Percentiles rank a stretch among this genome's conserved stretches.
Evolutionary conservation across 2,329 filamentous ascomycete genomes (phyloP).

Genomic region (Lachnellula subtilissima): DNA sequence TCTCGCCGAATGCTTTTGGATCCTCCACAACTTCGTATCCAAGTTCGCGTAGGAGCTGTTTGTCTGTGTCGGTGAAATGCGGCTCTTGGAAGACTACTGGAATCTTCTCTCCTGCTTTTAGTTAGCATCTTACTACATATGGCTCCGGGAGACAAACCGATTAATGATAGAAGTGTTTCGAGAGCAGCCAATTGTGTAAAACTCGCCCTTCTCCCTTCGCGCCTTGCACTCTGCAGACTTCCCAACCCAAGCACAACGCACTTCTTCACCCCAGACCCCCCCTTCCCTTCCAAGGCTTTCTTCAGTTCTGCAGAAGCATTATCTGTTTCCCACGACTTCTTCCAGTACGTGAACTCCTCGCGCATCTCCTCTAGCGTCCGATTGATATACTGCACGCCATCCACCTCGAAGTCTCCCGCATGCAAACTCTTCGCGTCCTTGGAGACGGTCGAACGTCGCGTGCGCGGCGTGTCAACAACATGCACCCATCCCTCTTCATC

Average conservation of each 20-base stretch:
- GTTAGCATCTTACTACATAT: not conserved
- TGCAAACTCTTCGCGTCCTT: slow-evolving; percentile 13
- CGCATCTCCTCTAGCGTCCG: slow-evolving; percentile 26
- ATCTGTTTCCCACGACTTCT: slow-evolving; percentile 26
- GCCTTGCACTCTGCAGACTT: slow-evolving; percentile 27
- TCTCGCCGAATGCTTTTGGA: slow-evolving; percentile 26
- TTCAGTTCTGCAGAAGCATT: slow-evolving; percentile 18
- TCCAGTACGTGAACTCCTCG: slow-evolving; percentile 22
- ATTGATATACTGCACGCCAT: slow-evolving; percentile 26
- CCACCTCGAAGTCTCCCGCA: slow-evolving; percentile 26
- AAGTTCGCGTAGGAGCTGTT: slow-evolving; percentile 24
- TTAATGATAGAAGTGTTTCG: slow-evolving; percentile 19
- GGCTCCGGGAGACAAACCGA: slow-evolving; percentile 9
- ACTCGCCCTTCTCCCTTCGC: slow-evolving; percentile 26
- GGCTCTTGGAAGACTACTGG: slow-evolving; percentile 28
- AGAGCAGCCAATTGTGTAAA: slow-evolving; percentile 30
- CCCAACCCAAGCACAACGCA: slow-evolving; percentile 30
- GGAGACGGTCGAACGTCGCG: not conserved
- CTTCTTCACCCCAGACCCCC: slow-evolving; percentile 17
- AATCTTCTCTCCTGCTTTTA: not conserved
- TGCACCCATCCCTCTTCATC: slow-evolving; percentile 33
- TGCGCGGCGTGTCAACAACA: slow-evolving; percentile 25
- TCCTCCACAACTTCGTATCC: slow-evolving; percentile 26
- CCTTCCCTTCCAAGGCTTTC: slow-evolving; percentile 8
- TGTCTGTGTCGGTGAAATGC: slow-evolving; percentile 28